These are phyloP conservation scores for Candida schatavii DNA, from an alignment of 805 yeast genomes.

Conservation along the genomic window DNA sequence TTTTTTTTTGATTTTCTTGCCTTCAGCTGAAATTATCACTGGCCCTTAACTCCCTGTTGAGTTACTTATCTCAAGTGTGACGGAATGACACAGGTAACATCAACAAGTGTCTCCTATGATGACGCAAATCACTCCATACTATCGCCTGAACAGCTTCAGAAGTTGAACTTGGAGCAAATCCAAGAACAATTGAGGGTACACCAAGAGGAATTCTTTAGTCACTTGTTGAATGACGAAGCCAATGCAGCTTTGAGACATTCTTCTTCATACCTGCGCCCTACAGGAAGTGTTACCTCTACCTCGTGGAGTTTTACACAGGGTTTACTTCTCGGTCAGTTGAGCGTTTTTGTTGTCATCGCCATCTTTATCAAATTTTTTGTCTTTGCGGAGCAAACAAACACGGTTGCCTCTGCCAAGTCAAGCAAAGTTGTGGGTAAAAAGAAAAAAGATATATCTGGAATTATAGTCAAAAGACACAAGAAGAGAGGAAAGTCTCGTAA, in stretches of 20 bases:
- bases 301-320: conserved; percentile 78
- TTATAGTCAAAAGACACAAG: conserved; percentile 32
- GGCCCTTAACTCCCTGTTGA: too few relatives aligned
- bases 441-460: conserved; percentile 27
- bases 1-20: too few relatives aligned
- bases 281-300: conserved; percentile 4
- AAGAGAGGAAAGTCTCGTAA: conserved; percentile 14
- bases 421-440: conserved; percentile 4
- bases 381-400: conserved; percentile 50
- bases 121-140: conserved; percentile 1
- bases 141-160: conserved; percentile 1
- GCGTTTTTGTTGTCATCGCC: conserved; percentile 60
- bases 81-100: too few relatives aligned
- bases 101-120: too few relatives aligned
- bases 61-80: too few relatives aligned
- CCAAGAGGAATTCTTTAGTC: conserved; percentile 28
- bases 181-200: conserved; percentile 26
- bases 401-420: background rate
- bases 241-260: background rate
- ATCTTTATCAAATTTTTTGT: conserved; percentile 74
- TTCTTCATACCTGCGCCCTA: background rate
- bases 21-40: too few relatives aligned
- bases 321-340: conserved; percentile 66
- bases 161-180: conserved; percentile 14
- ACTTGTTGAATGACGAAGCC: conserved; percentile 8